Percentiles rank a stretch among this genome's conserved stretches.
These are phyloP conservation scores for Nepenthes mirabilis DNA, from an alignment of 148 eudicot species.

Conservation along the genomic window DNA sequence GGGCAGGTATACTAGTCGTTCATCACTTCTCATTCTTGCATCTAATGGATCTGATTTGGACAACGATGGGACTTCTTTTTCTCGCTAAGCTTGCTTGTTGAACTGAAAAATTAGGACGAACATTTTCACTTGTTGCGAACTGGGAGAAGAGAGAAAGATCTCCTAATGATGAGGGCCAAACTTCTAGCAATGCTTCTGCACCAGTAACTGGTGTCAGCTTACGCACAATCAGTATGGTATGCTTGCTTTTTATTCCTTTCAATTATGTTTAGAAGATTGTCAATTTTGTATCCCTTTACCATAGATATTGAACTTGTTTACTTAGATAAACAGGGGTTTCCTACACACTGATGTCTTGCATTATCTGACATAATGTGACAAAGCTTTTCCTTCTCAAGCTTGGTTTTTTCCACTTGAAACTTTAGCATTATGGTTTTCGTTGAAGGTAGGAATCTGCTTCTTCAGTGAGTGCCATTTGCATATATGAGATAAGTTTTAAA, in stretches of 20 bases:
- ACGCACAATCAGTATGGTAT: conserved; percentile 36
- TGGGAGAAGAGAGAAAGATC: conserved; percentile 71
- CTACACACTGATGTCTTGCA: too few species aligned
- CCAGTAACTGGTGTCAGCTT: conserved; percentile 24
- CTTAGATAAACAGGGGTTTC: too few species aligned
- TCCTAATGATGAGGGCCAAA: conserved; percentile 30
- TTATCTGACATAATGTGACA: too few species aligned
- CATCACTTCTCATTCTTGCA: not conserved
- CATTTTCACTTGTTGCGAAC: conserved; percentile 48
- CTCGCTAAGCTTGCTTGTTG: conserved; percentile 3
- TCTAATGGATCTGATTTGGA: not conserved
- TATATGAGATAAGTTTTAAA: too few species aligned
- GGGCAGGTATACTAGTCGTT: conserved; percentile 31
- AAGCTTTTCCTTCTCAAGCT: too few species aligned
- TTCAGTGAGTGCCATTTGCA: too few species aligned
- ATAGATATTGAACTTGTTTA: too few species aligned
- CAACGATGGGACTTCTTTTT: not conserved
- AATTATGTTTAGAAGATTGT: too few species aligned
- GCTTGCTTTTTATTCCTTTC: conserved; percentile 1
- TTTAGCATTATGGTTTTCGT: too few species aligned
- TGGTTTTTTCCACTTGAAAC: too few species aligned
- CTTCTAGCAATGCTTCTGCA: conserved; percentile 33
- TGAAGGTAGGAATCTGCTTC: too few species aligned
- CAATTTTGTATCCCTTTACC: too few species aligned
- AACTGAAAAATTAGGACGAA: conserved; percentile 35